phyloP scores from a whole-genome alignment of 441 rosid species.

The Erodium trifolium region DNA sequence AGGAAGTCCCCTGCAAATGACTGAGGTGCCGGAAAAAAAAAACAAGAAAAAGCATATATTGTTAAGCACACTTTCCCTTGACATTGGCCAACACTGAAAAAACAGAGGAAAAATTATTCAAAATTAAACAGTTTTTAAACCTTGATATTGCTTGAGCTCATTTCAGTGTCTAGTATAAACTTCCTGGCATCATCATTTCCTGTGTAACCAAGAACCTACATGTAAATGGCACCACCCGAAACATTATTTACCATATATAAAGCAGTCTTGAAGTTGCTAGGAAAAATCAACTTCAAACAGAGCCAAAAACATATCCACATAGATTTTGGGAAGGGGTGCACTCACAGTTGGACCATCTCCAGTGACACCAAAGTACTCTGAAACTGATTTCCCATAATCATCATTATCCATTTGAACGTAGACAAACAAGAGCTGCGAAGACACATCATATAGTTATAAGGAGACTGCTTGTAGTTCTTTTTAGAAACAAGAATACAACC shows the following conservation, averaged over 20 bases:
- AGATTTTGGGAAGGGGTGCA: background rate
- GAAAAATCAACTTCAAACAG: background rate
- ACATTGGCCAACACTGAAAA: background rate
- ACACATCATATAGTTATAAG: background rate
- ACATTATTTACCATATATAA: slow-evolving; percentile 11
- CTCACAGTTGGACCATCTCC: slow-evolving; percentile 64
- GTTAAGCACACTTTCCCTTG: background rate
- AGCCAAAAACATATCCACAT: background rate
- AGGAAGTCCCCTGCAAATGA: slow-evolving; percentile 57
- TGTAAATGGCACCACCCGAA: slow-evolving; percentile 13
- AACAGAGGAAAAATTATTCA: background rate
- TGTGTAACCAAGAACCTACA: slow-evolving; percentile 70
- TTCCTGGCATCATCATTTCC: slow-evolving; percentile 69
- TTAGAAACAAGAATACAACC: background rate
- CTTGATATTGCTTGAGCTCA: slow-evolving; percentile 64
- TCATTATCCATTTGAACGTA: slow-evolving; percentile 82
- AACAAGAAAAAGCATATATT: background rate
- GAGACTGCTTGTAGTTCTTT: background rate
- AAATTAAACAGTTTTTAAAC: slow-evolving; percentile 23
- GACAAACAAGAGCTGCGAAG: slow-evolving; percentile 74
- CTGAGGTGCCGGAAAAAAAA: slow-evolving; percentile 21
- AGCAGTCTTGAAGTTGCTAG: background rate
- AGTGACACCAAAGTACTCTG: slow-evolving; percentile 80
- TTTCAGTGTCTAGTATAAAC: slow-evolving; percentile 49
- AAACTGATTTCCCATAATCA: slow-evolving; percentile 84